These are phyloP conservation scores for Irineochytrium annulatum DNA, from an alignment of 192 early-diverging fungal species.

Conservation along the genomic window DNA sequence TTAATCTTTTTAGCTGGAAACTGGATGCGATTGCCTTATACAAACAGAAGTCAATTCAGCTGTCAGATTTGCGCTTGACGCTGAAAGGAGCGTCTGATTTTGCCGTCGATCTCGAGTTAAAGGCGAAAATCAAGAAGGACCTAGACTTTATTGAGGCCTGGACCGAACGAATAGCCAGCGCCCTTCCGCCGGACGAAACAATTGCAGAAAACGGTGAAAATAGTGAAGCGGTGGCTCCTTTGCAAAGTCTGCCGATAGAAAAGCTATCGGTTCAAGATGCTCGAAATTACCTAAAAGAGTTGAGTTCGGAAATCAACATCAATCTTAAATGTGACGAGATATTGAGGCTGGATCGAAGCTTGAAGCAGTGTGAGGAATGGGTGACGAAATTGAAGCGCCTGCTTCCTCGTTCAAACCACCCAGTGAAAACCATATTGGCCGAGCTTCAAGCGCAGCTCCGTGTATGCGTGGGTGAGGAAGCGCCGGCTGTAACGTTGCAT, in stretches of 20 bases:
- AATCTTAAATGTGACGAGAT: slow-evolving; percentile 23
- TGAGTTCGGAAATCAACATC: too few species aligned
- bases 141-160: slow-evolving; percentile 1
- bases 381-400: neutral
- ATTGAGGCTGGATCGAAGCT: slow-evolving; percentile 4
- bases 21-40: slow-evolving; percentile 8
- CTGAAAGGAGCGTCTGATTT: neutral
- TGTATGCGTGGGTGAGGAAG: too few species aligned
- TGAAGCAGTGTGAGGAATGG: slow-evolving; percentile 29
- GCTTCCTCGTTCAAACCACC: neutral
- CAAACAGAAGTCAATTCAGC: slow-evolving; percentile 8
- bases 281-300: too few species aligned
- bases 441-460: too few species aligned
- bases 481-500: slow-evolving; percentile 4
- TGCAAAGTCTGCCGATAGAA: too few species aligned
- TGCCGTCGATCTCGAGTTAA: slow-evolving; percentile 5
- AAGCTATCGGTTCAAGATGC: too few species aligned
- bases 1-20: slow-evolving; percentile 12
- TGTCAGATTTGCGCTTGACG: neutral
- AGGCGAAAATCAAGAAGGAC: neutral
- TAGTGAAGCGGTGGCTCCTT: too few species aligned
- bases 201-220: too few species aligned
- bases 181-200: slow-evolving; percentile 13
- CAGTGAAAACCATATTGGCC: too few species aligned
- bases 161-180: too few species aligned